phyloP scores from a whole-genome alignment of 1,284 basidiomycete genomes.

The Trametes pubescens region DNA sequence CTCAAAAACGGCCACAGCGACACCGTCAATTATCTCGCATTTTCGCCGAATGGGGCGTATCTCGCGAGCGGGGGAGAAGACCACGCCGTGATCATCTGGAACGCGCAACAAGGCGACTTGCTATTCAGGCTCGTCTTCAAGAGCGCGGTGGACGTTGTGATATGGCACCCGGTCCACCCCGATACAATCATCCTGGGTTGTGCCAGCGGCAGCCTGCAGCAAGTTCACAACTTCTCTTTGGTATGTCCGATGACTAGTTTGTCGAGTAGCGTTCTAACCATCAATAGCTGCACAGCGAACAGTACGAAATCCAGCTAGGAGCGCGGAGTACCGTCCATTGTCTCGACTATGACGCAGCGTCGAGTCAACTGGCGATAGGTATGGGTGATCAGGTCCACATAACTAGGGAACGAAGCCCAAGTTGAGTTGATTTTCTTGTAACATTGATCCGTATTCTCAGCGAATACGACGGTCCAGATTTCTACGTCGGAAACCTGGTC shows the following conservation, averaged over 20 bases:
- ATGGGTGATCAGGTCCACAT: slow-evolving; percentile 4
- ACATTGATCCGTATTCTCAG: not conserved
- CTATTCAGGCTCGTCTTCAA: not conserved
- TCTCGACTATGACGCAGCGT: not conserved
- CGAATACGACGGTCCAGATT: no score
- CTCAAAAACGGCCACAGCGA: slow-evolving; percentile 3
- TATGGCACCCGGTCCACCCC: slow-evolving; percentile 1
- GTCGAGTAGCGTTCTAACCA: not conserved
- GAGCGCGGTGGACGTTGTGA: not conserved
- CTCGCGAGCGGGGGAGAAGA: slow-evolving; percentile 9
- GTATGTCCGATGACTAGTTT: not conserved
- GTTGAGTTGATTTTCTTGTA: no score
- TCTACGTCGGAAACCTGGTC: not conserved
- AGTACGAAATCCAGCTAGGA: not conserved
- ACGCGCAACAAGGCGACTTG: no score
- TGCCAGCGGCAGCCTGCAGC: not conserved
- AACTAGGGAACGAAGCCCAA: not conserved
- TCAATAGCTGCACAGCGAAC: not conserved
- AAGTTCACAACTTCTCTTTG: not conserved
- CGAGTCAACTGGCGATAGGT: not conserved
- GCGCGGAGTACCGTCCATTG: not conserved
- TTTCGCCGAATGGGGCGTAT: slow-evolving; percentile 4
- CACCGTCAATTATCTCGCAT: slow-evolving; percentile 5
- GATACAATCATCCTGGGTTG: slow-evolving; percentile 1
- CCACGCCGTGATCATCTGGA: slow-evolving; percentile 6